These are phyloP conservation scores for Diplodia corticola DNA, from an alignment of 2,329 filamentous ascomycete species.

Conservation along the genomic window DNA sequence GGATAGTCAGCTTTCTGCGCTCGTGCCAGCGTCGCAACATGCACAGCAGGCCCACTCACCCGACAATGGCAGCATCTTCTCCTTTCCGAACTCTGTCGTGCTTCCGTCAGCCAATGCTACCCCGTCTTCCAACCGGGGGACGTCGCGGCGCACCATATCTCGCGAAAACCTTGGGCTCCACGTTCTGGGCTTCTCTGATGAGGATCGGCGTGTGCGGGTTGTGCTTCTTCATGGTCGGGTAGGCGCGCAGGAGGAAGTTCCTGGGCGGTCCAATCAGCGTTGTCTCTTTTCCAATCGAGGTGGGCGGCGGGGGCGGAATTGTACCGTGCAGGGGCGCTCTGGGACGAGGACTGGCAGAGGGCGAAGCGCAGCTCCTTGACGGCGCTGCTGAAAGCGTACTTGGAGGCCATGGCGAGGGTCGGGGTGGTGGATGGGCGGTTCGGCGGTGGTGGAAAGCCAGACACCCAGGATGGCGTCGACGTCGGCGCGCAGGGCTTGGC, in stretches of 20 bases:
- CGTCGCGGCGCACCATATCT: slow-evolving; percentile 71
- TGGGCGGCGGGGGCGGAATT: slow-evolving; percentile 16
- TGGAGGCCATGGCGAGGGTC: slow-evolving; percentile 70
- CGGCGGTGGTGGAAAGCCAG: not conserved
- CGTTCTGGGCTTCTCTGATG: slow-evolving; percentile 86
- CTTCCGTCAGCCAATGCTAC: not conserved
- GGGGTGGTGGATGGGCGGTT: slow-evolving; percentile 1
- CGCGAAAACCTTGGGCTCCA: slow-evolving; percentile 82
- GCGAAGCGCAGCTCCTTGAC: slow-evolving; percentile 96
- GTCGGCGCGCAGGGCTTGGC: slow-evolving; percentile 18
- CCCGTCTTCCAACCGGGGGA: not conserved
- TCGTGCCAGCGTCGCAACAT: not conserved
- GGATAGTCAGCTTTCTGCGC: slow-evolving; percentile 23
- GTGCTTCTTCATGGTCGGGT: slow-evolving; percentile 99
- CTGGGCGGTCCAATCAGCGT: slow-evolving; percentile 48
- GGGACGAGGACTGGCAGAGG: slow-evolving; percentile 91
- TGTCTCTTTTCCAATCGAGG: slow-evolving; percentile 17
- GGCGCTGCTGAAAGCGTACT: slow-evolving; percentile 85
- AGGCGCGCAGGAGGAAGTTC: slow-evolving; percentile 84
- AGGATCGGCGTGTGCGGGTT: slow-evolving; percentile 93
- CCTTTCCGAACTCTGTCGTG: slow-evolving; percentile 62
- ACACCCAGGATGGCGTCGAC: not conserved
- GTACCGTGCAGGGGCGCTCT: slow-evolving; percentile 85
- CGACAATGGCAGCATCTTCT: slow-evolving; percentile 64
- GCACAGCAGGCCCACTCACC: slow-evolving; percentile 45